Conservation (phyloP, 768 basidiomycete species). For the Xerocomus potaroensis region DNA sequence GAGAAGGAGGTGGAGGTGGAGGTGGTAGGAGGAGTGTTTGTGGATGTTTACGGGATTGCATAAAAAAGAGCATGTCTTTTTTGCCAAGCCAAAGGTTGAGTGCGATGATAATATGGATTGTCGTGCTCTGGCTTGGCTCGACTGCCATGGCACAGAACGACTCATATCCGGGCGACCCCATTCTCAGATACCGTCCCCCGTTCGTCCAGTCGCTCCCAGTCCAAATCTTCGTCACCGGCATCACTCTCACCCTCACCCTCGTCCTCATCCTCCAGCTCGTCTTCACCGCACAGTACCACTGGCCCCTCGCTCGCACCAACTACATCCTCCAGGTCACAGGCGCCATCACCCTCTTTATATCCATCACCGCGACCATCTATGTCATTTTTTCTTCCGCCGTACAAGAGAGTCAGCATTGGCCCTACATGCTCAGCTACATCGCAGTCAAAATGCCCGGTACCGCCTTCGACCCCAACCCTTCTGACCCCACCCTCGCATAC, state of each 20-base stretch:
- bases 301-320: conserved; percentile 89
- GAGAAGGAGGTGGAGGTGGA: conserved; percentile 45
- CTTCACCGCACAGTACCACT: conserved; percentile 95
- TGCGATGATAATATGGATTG: conserved; percentile 8
- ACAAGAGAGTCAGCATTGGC: conserved; percentile 72
- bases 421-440: conserved; percentile 94
- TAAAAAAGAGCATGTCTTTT: too few relatives aligned
- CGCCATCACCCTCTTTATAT: conserved; percentile 74
- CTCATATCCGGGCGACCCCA: conserved; percentile 53
- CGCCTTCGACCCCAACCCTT: conserved; percentile 11
- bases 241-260: conserved; percentile 77
- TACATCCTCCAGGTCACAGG: conserved; percentile 86
- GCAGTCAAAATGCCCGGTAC: conserved; percentile 58
- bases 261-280: conserved; percentile 89
- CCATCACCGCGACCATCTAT: conserved; percentile 71
- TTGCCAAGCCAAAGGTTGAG: conserved; percentile 4
- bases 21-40: conserved; percentile 40
- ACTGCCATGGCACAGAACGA: conserved; percentile 19
- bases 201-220: conserved; percentile 89
- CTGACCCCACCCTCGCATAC: conserved; percentile 24
- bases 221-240: conserved; percentile 82
- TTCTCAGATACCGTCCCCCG: conserved; percentile 68
- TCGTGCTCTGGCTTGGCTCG: conserved; percentile 5
- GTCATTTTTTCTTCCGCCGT: conserved; percentile 62
- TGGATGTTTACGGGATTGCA: too few relatives aligned